These are phyloP conservation scores for Hysterium pulicare DNA, from an alignment of 2,329 filamentous ascomycete species.

Conservation along the genomic window DNA sequence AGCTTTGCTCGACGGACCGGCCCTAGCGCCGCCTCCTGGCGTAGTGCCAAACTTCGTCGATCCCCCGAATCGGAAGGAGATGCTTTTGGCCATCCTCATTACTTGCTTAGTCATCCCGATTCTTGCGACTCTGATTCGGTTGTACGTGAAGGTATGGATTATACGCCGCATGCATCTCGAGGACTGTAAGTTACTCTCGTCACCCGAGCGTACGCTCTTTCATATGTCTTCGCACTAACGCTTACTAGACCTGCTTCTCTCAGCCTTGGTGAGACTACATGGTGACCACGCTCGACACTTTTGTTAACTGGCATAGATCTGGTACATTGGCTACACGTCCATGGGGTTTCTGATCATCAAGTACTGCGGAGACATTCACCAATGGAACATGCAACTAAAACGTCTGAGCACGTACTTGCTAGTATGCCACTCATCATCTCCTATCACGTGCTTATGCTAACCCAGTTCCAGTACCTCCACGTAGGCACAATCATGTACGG, in stretches of 20 bases:
- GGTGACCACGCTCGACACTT: not conserved
- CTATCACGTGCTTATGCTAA: too few relatives aligned
- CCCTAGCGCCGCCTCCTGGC: slow-evolving; percentile 7
- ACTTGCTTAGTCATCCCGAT: not conserved
- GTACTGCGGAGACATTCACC: slow-evolving; percentile 8
- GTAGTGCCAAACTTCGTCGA: slow-evolving; percentile 8
- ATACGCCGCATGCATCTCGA: slow-evolving; percentile 7
- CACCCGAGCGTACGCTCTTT: not conserved
- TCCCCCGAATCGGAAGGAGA: slow-evolving; percentile 8
- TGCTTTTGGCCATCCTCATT: slow-evolving; percentile 4
- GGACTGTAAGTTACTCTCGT: slow-evolving; percentile 13
- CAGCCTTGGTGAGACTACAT: not conserved
- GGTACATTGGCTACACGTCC: slow-evolving; percentile 9
- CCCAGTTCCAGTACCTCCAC: not conserved
- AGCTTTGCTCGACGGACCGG: slow-evolving; percentile 11
- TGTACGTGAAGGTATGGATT: slow-evolving; percentile 6
- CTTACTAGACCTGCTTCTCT: not conserved
- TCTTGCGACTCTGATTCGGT: slow-evolving; percentile 1
- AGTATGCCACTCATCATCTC: not conserved
- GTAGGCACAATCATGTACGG: slow-evolving; percentile 3
- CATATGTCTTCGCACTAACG: not conserved
- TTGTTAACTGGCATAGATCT: not conserved
- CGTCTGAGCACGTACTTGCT: slow-evolving; percentile 2
- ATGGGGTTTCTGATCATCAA: slow-evolving; percentile 2
- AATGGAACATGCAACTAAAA: slow-evolving; percentile 11